Conservation (phyloP, 2,329 filamentous ascomycete genomes). For the Xylaria sp. region DNA sequence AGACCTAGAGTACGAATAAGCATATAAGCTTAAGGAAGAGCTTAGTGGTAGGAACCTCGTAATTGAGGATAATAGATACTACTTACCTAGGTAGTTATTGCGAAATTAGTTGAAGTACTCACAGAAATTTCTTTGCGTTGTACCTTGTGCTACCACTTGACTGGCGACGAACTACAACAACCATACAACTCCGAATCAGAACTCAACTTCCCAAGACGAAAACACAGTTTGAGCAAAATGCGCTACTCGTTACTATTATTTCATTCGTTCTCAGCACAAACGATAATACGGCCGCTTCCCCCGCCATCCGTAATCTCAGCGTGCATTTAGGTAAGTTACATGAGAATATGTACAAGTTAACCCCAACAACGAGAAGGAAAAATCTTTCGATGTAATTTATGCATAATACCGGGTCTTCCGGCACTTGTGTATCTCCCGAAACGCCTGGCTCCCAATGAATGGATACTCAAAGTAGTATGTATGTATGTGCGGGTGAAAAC, state of each 20-base stretch:
- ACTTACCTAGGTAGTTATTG: too few species aligned
- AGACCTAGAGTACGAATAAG: too few species aligned
- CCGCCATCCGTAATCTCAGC: background rate
- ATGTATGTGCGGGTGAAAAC: background rate
- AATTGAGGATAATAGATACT: too few species aligned
- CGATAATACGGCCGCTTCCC: background rate
- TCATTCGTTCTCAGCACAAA: background rate
- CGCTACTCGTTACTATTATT: background rate
- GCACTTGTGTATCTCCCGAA: background rate
- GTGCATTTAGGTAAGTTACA: background rate
- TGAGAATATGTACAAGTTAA: background rate
- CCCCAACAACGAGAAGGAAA: background rate
- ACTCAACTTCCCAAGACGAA: background rate
- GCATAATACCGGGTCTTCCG: background rate
- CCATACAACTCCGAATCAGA: background rate
- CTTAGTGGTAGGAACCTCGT: too few species aligned
- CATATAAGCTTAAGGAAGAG: too few species aligned
- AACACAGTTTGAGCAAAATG: background rate
- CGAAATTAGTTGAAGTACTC: too few species aligned
- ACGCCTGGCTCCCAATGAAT: conserved; percentile 24
- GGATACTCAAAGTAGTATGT: conserved; percentile 22
- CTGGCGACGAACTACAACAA: background rate
- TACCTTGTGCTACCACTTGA: background rate
- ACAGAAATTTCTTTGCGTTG: too few species aligned
- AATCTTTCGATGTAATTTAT: background rate